Percentiles rank a stretch among this genome's conserved stretches.
These are phyloP conservation scores for Trichoderma oligosporum DNA, from an alignment of 2,329 filamentous ascomycete genomes.

Conservation along the genomic window DNA sequence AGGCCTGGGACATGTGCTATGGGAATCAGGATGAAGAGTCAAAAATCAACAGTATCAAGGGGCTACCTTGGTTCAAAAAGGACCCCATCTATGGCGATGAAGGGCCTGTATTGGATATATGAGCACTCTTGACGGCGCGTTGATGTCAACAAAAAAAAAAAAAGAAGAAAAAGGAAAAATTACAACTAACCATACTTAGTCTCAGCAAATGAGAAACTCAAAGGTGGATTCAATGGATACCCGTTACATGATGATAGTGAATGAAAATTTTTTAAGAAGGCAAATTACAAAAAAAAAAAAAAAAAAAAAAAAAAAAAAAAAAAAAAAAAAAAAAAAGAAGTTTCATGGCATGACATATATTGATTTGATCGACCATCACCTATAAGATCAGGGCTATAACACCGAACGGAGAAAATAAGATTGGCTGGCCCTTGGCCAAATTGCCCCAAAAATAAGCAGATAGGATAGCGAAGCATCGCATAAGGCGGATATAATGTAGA, in stretches of 20 bases:
- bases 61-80: background rate
- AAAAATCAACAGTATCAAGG: background rate
- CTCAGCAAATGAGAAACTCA: too few relatives aligned
- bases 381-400: background rate
- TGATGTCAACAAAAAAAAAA: too few relatives aligned
- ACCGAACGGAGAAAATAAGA: background rate
- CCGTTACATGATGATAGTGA: too few relatives aligned
- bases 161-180: background rate
- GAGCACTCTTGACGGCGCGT: background rate
- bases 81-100: conserved; percentile 13
- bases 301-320: background rate
- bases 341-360: background rate
- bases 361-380: background rate
- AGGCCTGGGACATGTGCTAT: conserved; percentile 60
- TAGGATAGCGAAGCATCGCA: background rate
- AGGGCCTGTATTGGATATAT: background rate
- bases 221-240: too few relatives aligned
- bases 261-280: too few relatives aligned
- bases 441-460: background rate
- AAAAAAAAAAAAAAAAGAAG: background rate
- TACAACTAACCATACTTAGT: background rate
- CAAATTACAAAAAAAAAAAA: too few relatives aligned
- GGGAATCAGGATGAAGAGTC: background rate
- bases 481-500: background rate
- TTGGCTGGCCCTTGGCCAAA: background rate